Evolutionary conservation across 164 flowering plant species (phyloP).

Genomic region (Vitis rotundifolia): DNA sequence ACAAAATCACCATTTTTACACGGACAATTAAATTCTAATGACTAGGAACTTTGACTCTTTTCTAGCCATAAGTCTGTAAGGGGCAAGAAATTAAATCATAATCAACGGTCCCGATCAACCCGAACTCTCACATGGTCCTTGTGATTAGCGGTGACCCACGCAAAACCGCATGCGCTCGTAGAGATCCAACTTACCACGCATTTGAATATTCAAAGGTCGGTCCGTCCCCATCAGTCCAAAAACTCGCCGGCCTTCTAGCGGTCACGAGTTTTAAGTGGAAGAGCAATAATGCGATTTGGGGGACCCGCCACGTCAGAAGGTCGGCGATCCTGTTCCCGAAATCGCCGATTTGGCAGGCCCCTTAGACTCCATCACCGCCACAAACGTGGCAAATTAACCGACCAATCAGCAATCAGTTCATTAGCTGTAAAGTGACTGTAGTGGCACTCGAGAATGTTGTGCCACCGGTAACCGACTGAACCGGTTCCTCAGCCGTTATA

Average conservation of each 20-base stretch:
- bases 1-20: no score
- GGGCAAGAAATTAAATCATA: not conserved
- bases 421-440: constrained; percentile 15
- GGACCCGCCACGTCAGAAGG: constrained; percentile 15
- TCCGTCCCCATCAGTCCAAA: not conserved
- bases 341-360: constrained; percentile 2
- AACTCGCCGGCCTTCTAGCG: constrained; percentile 16
- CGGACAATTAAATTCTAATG: no score
- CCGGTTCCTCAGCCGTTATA: constrained; percentile 29
- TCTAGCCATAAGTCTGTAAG: no score
- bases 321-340: constrained; percentile 10
- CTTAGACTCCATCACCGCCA: constrained; percentile 1
- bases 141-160: no score
- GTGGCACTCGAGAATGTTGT: not conserved
- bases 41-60: no score
- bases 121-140: not conserved
- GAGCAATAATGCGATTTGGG: not conserved
- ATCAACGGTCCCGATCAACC: not conserved
- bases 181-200: not conserved
- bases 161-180: not conserved
- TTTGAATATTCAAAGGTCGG: constrained; percentile 24
- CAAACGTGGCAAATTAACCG: constrained; percentile 11
- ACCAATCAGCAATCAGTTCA: not conserved
- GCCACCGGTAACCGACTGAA: constrained; percentile 13
- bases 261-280: constrained; percentile 1